Evolutionary conservation across 2,329 filamentous ascomycete species (phyloP), one percentile per base, ranked within the genome.

Genomic region (Epichloe gansuensis): DNA sequence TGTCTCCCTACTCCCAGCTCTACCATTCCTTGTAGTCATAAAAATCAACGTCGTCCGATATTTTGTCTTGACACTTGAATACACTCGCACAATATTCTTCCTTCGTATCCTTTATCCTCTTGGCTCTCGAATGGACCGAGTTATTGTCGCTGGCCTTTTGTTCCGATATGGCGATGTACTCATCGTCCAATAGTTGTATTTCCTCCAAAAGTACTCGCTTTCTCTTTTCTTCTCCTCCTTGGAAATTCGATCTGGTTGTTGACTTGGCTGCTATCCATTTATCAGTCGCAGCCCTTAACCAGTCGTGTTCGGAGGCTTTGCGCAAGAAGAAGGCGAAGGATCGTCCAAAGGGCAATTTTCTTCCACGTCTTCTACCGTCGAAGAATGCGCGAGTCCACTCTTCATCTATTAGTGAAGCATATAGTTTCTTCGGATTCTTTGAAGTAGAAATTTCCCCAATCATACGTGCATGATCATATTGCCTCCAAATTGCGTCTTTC

Each of bases 221-320:
- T 2, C 27, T 31, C 8, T 3, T 3, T 15, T 40, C 39, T 4
- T 21, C 5, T 21, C 2, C 39, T 21, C 38, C 6, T 3, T n/a
- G 15, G 5, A 17, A 40, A 8, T 17, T 5, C 3, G 13, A 15
- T 5, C 38, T 40, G 38, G 27, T 27, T 3, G 1, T n/a, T 6
- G 38, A 40, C 9, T 17, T 21, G 15, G 15, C 7, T 21, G 12
- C 17, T 15, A 15, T 40, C 39, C 39, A 40, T 9, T 40, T 1
- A 1, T 17, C 39, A 1, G n/a, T 0, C n/a, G 39, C 39, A 1
- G n/a, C 0, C 0, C 0, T n/a, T 2, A 40, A 40, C 15, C 39
- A 40, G 1, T 9, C 0, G 27, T 31, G 27, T 4, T 31, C 27
- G 0, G 27, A 31, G 27, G 27, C 27, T 31, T 31, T 31, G 2